Conservation (phyloP, 2,329 filamentous ascomycete species). For the Diaporthe eres region DNA sequence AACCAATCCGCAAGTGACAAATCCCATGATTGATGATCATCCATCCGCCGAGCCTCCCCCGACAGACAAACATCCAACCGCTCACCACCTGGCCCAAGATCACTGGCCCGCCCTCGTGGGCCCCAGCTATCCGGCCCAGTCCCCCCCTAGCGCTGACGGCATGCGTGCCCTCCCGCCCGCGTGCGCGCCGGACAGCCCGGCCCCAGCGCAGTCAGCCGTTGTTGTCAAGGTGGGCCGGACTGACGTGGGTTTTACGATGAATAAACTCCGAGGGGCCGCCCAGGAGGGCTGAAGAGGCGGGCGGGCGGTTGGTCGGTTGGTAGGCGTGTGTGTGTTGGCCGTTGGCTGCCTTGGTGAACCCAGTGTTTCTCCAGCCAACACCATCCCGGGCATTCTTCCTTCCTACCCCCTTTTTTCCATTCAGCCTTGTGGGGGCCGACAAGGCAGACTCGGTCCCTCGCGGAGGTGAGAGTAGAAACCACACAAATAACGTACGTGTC, state of each 20-base stretch:
- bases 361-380: neutral
- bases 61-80: neutral
- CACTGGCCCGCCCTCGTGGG: neutral
- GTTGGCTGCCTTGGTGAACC: neutral
- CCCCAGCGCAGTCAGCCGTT: constrained; percentile 6
- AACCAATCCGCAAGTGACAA: neutral
- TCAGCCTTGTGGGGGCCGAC: constrained; percentile 33
- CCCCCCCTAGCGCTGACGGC: constrained; percentile 1
- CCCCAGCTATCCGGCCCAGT: neutral
- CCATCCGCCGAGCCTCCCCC: neutral
- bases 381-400: neutral
- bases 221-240: neutral
- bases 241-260: neutral
- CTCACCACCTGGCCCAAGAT: no score
- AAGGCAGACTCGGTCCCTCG: neutral
- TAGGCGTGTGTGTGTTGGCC: neutral
- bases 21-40: neutral
- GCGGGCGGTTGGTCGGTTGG: neutral
- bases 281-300: neutral
- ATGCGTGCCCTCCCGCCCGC: neutral
- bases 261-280: neutral
- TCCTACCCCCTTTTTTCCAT: no score
- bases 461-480: neutral
- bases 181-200: neutral
- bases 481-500: neutral